Evolutionary conservation across 768 basidiomycete genomes (phyloP).

Genomic region (Termitomyces sp.): DNA sequence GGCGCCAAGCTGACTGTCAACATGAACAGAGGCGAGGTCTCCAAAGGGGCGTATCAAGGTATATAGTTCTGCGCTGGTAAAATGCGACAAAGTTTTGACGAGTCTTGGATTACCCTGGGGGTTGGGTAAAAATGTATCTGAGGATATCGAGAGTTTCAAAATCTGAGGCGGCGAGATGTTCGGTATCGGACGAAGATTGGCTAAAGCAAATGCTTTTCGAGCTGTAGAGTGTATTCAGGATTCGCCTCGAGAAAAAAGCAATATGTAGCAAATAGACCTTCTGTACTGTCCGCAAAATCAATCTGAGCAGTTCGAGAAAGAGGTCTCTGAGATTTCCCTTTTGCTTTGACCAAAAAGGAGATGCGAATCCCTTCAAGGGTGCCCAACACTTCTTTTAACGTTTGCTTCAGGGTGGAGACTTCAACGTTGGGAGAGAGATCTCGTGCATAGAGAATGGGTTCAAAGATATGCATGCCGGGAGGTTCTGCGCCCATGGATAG

Average conservation of each 20-base stretch:
- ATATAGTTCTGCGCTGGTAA: constrained; percentile 4
- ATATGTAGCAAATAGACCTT: not conserved
- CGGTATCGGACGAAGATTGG: not conserved
- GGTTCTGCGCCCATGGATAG: not conserved
- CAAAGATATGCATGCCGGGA: not conserved
- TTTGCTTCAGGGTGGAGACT: not conserved
- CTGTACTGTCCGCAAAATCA: not conserved
- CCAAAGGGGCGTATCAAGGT: constrained; percentile 5
- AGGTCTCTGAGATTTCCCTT: not conserved
- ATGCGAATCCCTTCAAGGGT: not conserved
- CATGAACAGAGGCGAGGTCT: not conserved
- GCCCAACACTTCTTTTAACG: not conserved
- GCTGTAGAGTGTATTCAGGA: not conserved
- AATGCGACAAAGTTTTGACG: not conserved
- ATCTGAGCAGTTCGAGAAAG: not conserved
- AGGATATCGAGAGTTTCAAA: not conserved
- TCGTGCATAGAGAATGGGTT: not conserved
- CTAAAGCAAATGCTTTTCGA: not conserved
- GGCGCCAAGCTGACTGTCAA: not conserved
- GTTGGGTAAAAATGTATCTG: not conserved
- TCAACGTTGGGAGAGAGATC: not conserved
- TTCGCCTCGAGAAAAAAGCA: not conserved
- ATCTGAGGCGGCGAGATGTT: not conserved
- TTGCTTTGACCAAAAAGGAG: not conserved
- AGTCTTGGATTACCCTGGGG: not conserved